Conservation (phyloP, 1,139 yeast genomes). For the Meyerozyma athensensis region DNA sequence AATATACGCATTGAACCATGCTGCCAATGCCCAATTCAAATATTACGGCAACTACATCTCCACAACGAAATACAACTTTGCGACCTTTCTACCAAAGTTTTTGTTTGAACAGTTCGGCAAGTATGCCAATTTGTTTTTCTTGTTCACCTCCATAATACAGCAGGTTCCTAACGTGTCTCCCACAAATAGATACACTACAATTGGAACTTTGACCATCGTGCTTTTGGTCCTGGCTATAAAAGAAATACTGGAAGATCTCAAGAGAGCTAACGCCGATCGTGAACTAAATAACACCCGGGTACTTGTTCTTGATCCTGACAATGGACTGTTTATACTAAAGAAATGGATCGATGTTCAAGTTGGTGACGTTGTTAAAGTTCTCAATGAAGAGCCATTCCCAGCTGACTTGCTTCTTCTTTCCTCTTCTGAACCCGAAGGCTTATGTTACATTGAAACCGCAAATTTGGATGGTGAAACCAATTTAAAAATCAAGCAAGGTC, state of each 20-base stretch:
- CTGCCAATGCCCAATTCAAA: constrained; percentile 49
- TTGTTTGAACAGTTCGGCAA: constrained; percentile 95
- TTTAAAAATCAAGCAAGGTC: constrained; percentile 87
- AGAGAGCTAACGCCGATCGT: constrained; percentile 82
- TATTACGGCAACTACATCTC: constrained; percentile 84
- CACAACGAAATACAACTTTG: constrained; percentile 93
- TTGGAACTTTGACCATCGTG: constrained; percentile 83
- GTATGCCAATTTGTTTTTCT: constrained; percentile 90
- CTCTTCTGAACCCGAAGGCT: constrained; percentile 96
- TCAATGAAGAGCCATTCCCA: constrained; percentile 88
- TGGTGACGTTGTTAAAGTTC: constrained; percentile 85
- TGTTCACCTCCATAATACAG: constrained; percentile 89
- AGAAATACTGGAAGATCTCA: constrained; percentile 85
- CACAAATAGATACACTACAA: constrained; percentile 91
- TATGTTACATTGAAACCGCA: constrained; percentile 96
- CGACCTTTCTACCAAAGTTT: constrained; percentile 92
- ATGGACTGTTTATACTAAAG: constrained; percentile 58
- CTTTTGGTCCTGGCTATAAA: constrained; percentile 86
- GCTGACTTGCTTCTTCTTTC: constrained; percentile 84
- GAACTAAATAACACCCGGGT: constrained; percentile 81
- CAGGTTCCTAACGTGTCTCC: constrained; percentile 98
- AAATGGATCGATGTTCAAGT: constrained; percentile 88
- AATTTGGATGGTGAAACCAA: constrained; percentile 98
- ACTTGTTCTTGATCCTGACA: constrained; percentile 56
- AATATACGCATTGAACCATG: constrained; percentile 60